Evolutionary conservation across 2,329 filamentous ascomycete genomes (phyloP).

Genomic region (Clonostachys chloroleuca): DNA sequence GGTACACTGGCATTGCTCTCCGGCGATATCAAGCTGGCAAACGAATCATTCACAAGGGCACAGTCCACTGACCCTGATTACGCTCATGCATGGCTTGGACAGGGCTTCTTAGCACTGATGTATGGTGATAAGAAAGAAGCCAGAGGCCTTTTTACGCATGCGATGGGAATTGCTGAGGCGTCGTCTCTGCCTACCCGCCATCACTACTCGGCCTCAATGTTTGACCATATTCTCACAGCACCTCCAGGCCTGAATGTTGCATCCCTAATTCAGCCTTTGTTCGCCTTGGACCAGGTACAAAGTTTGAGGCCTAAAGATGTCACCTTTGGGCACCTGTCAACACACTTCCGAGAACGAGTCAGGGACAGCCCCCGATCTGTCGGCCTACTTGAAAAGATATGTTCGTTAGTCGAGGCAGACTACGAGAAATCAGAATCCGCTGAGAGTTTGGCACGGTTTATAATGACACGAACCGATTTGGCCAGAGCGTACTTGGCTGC

Average conservation of each 20-base stretch:
- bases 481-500: conserved; percentile 77
- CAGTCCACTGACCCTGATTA: conserved; percentile 95
- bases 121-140: conserved; percentile 74
- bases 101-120: conserved; percentile 78
- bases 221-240: conserved; percentile 70
- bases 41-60: conserved; percentile 82
- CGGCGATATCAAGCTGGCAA: conserved; percentile 80
- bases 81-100: conserved; percentile 88
- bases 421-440: conserved; percentile 82
- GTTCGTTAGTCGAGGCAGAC: conserved; percentile 67
- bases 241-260: conserved; percentile 44
- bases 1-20: conserved; percentile 82
- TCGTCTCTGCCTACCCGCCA: conserved; percentile 69
- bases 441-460: conserved; percentile 69
- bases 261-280: conserved; percentile 78
- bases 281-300: conserved; percentile 79
- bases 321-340: conserved; percentile 70
- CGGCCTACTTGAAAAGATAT: conserved; percentile 60
- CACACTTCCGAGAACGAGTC: conserved; percentile 78
- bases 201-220: conserved; percentile 76
- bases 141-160: conserved; percentile 82
- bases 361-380: conserved; percentile 63
- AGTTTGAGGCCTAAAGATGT: conserved; percentile 67
- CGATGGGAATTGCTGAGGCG: conserved; percentile 85
- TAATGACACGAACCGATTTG: conserved; percentile 80